A percentile compares a stretch with the other conserved stretches of the same genome.
Evolutionary conservation across 2,329 filamentous ascomycete species (phyloP).

Genomic region (Achaetomium macrosporum): DNA sequence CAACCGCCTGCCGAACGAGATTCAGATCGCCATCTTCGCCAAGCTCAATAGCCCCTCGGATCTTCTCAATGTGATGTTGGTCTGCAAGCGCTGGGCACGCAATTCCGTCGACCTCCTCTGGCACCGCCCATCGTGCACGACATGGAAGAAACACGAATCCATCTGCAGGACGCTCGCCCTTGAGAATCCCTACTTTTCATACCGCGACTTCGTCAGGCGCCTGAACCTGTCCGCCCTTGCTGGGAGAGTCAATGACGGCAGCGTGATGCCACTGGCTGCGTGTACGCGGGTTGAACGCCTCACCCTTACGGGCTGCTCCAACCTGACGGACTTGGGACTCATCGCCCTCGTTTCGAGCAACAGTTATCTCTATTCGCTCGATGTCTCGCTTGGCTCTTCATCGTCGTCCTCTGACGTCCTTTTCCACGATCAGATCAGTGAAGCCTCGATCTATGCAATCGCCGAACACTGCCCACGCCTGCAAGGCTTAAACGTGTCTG

Average conservation of each 20-base stretch:
- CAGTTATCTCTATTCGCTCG: slow-evolving; percentile 75
- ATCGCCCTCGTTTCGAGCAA: slow-evolving; percentile 75
- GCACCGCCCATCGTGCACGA: slow-evolving; percentile 88
- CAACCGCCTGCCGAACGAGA: slow-evolving; percentile 82
- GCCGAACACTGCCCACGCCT: slow-evolving; percentile 76
- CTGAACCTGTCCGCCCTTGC: slow-evolving; percentile 81
- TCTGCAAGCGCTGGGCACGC: slow-evolving; percentile 88
- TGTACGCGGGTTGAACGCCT: slow-evolving; percentile 91
- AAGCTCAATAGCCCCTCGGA: slow-evolving; percentile 73
- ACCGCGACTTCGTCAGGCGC: slow-evolving; percentile 84
- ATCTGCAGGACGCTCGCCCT: slow-evolving; percentile 75
- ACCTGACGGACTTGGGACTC: slow-evolving; percentile 78
- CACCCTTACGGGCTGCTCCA: slow-evolving; percentile 83
- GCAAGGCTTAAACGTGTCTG: slow-evolving; percentile 89
- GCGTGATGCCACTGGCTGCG: slow-evolving; percentile 69
- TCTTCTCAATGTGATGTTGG: slow-evolving; percentile 81
- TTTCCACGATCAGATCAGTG: slow-evolving; percentile 65
- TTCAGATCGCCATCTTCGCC: slow-evolving; percentile 87
- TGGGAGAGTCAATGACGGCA: slow-evolving; percentile 77
- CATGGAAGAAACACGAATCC: slow-evolving; percentile 71
- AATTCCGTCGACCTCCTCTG: slow-evolving; percentile 91
- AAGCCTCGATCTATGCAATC: slow-evolving; percentile 70
- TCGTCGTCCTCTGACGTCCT: background rate
- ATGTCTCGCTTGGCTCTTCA: slow-evolving; percentile 66
- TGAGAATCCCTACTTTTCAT: slow-evolving; percentile 75